Evolutionary conservation across 2,329 filamentous ascomycete species (phyloP), one percentile per base, ranked within the genome.

Genomic region (Plectosphaerella sp.): DNA sequence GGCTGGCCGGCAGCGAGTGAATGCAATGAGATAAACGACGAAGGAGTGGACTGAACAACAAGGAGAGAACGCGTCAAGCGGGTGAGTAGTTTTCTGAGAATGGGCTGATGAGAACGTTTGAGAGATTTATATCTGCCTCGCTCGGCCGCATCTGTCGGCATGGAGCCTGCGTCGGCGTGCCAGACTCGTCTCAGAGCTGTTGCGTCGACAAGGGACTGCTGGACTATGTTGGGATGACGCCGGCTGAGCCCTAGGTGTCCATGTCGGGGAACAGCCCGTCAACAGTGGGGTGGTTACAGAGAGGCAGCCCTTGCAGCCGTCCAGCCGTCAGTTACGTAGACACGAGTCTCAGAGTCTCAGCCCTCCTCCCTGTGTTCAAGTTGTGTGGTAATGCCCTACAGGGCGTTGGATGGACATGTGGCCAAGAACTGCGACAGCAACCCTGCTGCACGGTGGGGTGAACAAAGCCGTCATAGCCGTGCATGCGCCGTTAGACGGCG

Each of bases 1-100:
- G n/a, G 47, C 47, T 48, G 47, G 47, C 47, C 47, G 47, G 47
- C 47, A 48, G 47, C 47, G 47, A 48, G 41, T 33, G 47, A 42
- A 41, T 12, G 24, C 36, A 28, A 16, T 7, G 18, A 39, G 25
- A 41, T 18, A 41, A 39, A 33, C 28, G 11, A 22, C 22, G 18
- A 41, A 41, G 36, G 47, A 48, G 22, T 22, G 36, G 39, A 48
- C n/a, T 33, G 33, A 48, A 28, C 14, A 41, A 22, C 41, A 43
- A 18, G 41, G 41, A 43, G 16, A 28, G 20, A 48, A 41, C 47
- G 47, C 47, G 36, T 48, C 47, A 25, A 48, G 47, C 47, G 47
- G 22, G 47, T 48, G 36, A 25, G 14, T 18, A 16, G 20, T 11
- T 22, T 14, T 14, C 11, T 15, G 25, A 16, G 6, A n/a, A 35